Evolutionary conservation across 2,329 filamentous ascomycete genomes (phyloP).

Genomic region (Curvularia spicifera): DNA sequence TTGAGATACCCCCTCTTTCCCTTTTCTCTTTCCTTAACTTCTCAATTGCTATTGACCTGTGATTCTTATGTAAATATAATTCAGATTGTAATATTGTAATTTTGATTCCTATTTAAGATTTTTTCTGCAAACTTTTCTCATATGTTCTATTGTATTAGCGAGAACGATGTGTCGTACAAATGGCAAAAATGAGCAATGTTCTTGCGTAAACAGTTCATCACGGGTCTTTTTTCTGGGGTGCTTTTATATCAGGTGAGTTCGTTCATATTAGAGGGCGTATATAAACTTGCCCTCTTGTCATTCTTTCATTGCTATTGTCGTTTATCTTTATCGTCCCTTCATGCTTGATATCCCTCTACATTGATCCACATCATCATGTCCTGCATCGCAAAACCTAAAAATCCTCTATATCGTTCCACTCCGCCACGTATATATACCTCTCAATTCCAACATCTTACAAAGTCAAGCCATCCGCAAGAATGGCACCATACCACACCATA

Average conservation of each 20-base stretch:
- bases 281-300: not conserved
- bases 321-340: not conserved
- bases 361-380: not conserved
- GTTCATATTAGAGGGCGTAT: too few species aligned
- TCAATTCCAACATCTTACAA: slow-evolving; percentile 1
- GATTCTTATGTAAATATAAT: not conserved
- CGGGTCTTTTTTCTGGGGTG: not conserved
- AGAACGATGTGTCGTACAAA: not conserved
- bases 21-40: not conserved
- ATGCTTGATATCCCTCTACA: not conserved
- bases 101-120: not conserved
- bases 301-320: not conserved
- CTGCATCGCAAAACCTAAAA: not conserved
- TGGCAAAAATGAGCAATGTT: not conserved
- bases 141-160: not conserved
- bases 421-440: not conserved
- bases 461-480: slow-evolving; percentile 59
- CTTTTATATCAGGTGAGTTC: not conserved
- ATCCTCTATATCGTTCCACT: not conserved
- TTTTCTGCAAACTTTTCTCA: not conserved
- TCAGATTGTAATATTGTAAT: not conserved
- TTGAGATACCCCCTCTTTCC: not conserved
- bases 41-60: not conserved
- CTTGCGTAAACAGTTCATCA: not conserved
- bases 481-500: slow-evolving; percentile 77